Percentiles rank a stretch among this genome's conserved stretches.
These are phyloP conservation scores for Lentinus brumalis DNA, from an alignment of 768 basidiomycete species.

Conservation along the genomic window DNA sequence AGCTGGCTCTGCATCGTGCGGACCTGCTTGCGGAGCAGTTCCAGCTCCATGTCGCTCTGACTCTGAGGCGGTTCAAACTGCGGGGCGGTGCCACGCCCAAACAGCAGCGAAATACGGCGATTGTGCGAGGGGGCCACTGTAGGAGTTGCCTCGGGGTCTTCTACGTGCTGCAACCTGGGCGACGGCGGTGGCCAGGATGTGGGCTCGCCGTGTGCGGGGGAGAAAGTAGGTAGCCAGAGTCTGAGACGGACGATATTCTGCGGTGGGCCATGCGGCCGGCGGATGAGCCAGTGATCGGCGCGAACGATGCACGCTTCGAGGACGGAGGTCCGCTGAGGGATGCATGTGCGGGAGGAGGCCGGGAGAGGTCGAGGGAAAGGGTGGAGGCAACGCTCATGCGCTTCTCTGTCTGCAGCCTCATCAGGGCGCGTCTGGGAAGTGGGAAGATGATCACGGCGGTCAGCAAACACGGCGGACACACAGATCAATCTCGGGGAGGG, in stretches of 20 bases:
- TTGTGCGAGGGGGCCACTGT: slow-evolving; percentile 11
- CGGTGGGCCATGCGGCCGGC: slow-evolving; percentile 53
- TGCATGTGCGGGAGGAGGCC: slow-evolving; percentile 40
- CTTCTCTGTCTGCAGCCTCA: slow-evolving; percentile 84
- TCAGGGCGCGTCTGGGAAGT: slow-evolving; percentile 68
- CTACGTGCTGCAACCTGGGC: slow-evolving; percentile 11
- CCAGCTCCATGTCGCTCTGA: slow-evolving; percentile 33
- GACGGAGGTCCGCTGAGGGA: slow-evolving; percentile 48
- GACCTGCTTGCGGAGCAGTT: slow-evolving; percentile 63
- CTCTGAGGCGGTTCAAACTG: slow-evolving; percentile 31
- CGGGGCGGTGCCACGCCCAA: slow-evolving; percentile 52
- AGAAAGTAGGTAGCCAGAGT: slow-evolving; percentile 43
- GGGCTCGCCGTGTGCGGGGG: slow-evolving; percentile 36
- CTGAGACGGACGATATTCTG: slow-evolving; percentile 76
- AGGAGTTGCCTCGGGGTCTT: slow-evolving; percentile 16
- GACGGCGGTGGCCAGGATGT: slow-evolving; percentile 19
- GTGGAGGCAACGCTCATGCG: slow-evolving; percentile 55
- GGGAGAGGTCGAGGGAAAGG: slow-evolving; percentile 55
- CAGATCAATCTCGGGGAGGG: background rate
- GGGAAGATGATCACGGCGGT: background rate
- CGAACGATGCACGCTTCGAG: slow-evolving; percentile 74
- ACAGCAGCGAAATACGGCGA: slow-evolving; percentile 53
- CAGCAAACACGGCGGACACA: background rate
- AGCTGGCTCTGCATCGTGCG: slow-evolving; percentile 56
- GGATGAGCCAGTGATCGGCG: slow-evolving; percentile 63